Evolutionary conservation across 139 green algal genomes (phyloP), one percentile per base, ranked within the genome.

Genomic region (Ettlia oleoabundans): DNA sequence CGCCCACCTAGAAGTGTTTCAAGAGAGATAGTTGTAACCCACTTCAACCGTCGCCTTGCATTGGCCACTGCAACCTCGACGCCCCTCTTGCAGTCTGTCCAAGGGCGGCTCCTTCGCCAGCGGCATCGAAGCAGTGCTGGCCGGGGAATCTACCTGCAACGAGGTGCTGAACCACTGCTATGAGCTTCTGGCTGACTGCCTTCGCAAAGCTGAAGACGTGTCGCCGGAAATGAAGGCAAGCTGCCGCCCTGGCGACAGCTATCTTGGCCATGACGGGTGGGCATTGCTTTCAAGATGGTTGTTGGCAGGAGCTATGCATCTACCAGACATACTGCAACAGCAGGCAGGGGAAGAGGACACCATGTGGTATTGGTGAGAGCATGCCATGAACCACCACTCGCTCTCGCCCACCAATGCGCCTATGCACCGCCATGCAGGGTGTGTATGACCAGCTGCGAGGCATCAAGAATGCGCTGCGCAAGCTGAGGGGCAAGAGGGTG

Each of bases 131-230:
- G 35, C 30, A 0, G 71, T 33, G 2, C 71, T 22, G 71, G 47
- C 71, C 3, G 71, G 71, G 0, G 71, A 78, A 47, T 7, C 18
- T 0, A 43, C 38, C 22, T 64, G 51, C 32, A 66, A 66, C 47
- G 71, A 78, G 69, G 69, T 47, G 43, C 71, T 78, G 3, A 78
- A 78, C 47, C 71, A 78, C 71, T 78, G 71, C 71, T 78, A 78
- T 33, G 73, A 80, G 73, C 35, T 68, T 52, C 73, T 80, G 52
- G 53, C 37, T 3, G 52, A 3, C 7, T 80, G 73, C 35, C 26
- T 80, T 52, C 73, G 73, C 18, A 26, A 26, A 3, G 73, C 73
- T 0, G 52, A 80, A 37, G 73, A 80, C 38, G 40, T 80, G n/a
- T 35, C 41, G 41, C 53, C 33, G 10, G 73, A 80, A 28, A 80